A percentile compares a stretch with the other conserved stretches of the same genome.
Evolutionary conservation across 1,139 yeast species (phyloP).

Genomic region (Geotrichum cucujoidarum): DNA sequence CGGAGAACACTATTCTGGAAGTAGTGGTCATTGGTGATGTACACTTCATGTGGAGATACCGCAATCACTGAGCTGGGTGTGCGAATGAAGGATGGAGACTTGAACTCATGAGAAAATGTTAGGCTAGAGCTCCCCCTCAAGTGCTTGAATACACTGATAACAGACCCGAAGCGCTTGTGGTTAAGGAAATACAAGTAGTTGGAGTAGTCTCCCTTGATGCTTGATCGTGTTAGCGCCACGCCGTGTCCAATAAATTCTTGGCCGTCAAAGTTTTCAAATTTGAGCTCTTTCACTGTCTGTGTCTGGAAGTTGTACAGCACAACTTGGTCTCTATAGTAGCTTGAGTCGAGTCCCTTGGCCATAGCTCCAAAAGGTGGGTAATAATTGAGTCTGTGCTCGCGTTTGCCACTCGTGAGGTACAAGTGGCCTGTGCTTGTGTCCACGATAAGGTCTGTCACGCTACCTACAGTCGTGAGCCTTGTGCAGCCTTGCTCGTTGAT

Average conservation of each 20-base stretch:
- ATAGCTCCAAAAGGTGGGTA: conserved; percentile 1
- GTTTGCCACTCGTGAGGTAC: conserved; percentile 10
- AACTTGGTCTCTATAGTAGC: conserved; percentile 15
- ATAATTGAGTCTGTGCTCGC: background rate
- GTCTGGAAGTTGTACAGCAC: conserved; percentile 13
- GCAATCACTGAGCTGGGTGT: conserved; percentile 23
- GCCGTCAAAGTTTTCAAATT: conserved; percentile 11
- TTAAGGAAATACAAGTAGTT: conserved; percentile 21
- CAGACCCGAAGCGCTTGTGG: conserved; percentile 22
- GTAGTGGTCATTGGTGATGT: conserved; percentile 23
- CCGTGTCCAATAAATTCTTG: conserved; percentile 24
- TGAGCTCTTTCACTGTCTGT: conserved; percentile 5
- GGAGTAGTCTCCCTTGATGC: conserved; percentile 9
- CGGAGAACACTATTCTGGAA: conserved; percentile 14
- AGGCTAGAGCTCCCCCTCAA: conserved; percentile 14
- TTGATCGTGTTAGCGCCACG: conserved; percentile 11
- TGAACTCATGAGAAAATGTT: conserved; percentile 17
- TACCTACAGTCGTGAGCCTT: background rate
- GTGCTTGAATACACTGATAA: conserved; percentile 23
- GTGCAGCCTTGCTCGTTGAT: background rate
- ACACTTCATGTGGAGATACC: conserved; percentile 18
- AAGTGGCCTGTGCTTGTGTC: conserved; percentile 11
- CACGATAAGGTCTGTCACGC: conserved; percentile 13
- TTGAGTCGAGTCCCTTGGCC: background rate
- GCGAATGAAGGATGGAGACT: conserved; percentile 11